A percentile compares a stretch with the other conserved stretches of the same genome.
phyloP scores from a whole-genome alignment of 148 eudicot genomes.

The Rhododendron ferrugineum region DNA sequence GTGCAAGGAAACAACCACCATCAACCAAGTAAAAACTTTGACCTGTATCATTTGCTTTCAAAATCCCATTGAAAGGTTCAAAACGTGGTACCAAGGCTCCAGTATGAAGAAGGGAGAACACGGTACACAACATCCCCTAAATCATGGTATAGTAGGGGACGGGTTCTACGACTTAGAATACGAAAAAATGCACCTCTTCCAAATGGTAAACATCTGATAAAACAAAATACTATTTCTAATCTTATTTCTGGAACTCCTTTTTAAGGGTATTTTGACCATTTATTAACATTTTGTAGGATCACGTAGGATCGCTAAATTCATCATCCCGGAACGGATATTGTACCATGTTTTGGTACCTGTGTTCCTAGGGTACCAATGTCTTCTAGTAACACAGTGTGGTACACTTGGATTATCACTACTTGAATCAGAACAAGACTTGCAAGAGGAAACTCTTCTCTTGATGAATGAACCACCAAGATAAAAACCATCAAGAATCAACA shows the following conservation, averaged over 20 bases:
- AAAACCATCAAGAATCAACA: not conserved
- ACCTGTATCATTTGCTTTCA: not conserved
- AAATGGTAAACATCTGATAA: not conserved
- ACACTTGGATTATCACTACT: not conserved
- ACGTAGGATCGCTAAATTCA: not conserved
- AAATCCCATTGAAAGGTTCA: not conserved
- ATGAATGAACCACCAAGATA: not conserved
- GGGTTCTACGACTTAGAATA: not conserved
- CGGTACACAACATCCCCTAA: not conserved
- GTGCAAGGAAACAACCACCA: not conserved
- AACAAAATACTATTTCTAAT: not conserved
- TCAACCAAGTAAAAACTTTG: not conserved
- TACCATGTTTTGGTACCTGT: not conserved
- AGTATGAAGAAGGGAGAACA: not conserved
- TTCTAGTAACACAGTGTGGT: not conserved
- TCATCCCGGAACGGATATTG: not conserved
- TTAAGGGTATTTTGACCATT: not conserved
- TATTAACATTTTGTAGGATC: not conserved
- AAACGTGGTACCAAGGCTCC: not conserved
- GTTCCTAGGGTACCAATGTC: not conserved
- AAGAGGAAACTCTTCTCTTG: not conserved
- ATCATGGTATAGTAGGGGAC: not conserved
- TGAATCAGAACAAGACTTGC: not conserved
- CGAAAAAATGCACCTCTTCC: not conserved
- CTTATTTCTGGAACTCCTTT: not conserved